Percentiles rank a stretch among this genome's conserved stretches.
Evolutionary conservation across 2,329 filamentous ascomycete species (phyloP).

Genomic region (Chrysosporium queenslandicum): DNA sequence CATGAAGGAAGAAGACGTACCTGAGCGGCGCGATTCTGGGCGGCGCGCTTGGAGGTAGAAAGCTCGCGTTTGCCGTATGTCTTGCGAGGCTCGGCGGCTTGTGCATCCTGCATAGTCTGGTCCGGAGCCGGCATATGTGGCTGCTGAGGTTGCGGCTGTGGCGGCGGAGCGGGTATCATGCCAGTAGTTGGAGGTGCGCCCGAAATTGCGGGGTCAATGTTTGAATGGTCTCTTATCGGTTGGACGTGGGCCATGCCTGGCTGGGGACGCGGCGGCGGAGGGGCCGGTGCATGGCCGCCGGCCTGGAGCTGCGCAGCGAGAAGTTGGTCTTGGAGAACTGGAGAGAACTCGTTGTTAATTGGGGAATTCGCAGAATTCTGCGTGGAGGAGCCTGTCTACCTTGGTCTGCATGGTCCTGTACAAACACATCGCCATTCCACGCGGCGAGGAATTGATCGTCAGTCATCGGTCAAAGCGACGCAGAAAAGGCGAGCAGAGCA

Average conservation of each 20-base stretch:
- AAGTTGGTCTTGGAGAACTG: conserved; percentile 55
- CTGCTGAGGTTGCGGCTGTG: conserved; percentile 18
- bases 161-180: conserved; percentile 19
- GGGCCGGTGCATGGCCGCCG: conserved; percentile 29
- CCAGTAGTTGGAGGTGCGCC: conserved; percentile 25
- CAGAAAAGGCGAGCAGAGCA: background rate
- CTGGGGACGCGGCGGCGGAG: conserved; percentile 36
- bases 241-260: conserved; percentile 29
- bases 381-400: conserved; percentile 27
- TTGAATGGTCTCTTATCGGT: conserved; percentile 38
- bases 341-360: conserved; percentile 11
- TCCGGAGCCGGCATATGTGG: conserved; percentile 15
- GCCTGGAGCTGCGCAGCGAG: conserved; percentile 40
- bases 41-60: conserved; percentile 89
- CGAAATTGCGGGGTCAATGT: conserved; percentile 51
- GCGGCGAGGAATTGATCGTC: background rate
- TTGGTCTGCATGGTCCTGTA: conserved; percentile 38
- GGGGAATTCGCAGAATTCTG: no score
- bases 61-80: conserved; percentile 70
- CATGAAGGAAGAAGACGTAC: conserved; percentile 44
- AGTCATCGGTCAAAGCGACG: background rate
- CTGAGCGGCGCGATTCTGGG: conserved; percentile 93
- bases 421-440: conserved; percentile 14
- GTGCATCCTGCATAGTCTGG: conserved; percentile 28
- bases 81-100: conserved; percentile 52